Conservation (phyloP, 371 early-diverging fungal species). For the Choanephora cucurbitarum region DNA sequence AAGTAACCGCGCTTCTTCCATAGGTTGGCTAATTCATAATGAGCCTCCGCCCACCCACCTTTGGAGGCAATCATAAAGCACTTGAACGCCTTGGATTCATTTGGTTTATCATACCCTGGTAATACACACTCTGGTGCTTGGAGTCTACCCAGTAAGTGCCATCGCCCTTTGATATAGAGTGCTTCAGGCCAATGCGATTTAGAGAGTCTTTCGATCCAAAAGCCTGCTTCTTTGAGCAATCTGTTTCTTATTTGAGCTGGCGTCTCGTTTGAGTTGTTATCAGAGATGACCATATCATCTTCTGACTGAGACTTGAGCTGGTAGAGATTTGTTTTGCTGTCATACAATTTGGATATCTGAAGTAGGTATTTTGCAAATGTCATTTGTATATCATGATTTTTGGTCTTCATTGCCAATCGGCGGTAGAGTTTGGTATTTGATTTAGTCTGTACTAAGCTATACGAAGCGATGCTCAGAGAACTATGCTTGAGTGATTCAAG, state of each 20-base stretch:
- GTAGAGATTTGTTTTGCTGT: conserved; percentile 2
- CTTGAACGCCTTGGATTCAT: conserved; percentile 35
- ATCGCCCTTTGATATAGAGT: conserved; percentile 65
- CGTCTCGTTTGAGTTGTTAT: conserved; percentile 1
- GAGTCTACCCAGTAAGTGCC: conserved; percentile 60
- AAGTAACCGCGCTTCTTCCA: conserved; percentile 60
- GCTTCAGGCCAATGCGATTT: conserved; percentile 72
- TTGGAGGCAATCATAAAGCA: conserved; percentile 37
- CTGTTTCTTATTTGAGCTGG: conserved; percentile 28
- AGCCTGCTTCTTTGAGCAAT: conserved; percentile 60
- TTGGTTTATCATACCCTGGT: conserved; percentile 13
- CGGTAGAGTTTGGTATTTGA: conserved; percentile 60
- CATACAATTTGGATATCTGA: conserved; percentile 38
- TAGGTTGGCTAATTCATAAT: conserved; percentile 30
- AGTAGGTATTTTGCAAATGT: conserved; percentile 76
- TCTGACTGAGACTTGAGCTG: not conserved
- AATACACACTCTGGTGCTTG: conserved; percentile 39
- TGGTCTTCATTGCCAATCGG: conserved; percentile 75
- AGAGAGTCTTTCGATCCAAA: conserved; percentile 74
- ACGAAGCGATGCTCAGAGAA: conserved; percentile 39
- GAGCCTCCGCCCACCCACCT: conserved; percentile 30
- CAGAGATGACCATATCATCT: not conserved
- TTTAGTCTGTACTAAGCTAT: conserved; percentile 50
- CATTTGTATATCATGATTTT: conserved; percentile 64
- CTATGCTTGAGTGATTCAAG: not conserved